Evolutionary conservation across 495 filamentous ascomycete genomes (phyloP), one percentile per base, ranked within the genome.

Genomic region (Aspergillus asperescens): DNA sequence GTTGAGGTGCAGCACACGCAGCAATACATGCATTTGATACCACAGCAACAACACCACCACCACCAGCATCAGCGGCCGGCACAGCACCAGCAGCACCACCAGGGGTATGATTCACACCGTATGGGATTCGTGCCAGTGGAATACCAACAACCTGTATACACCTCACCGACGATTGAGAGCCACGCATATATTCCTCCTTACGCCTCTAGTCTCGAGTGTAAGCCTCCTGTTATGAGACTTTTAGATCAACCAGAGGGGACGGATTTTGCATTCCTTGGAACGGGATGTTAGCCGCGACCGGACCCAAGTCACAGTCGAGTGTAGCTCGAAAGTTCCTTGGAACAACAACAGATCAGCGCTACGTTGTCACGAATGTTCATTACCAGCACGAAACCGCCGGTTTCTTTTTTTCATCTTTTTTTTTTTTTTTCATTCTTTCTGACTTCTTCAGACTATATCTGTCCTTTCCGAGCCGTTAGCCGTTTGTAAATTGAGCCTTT

Each of bases 181-280:
- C 69, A 69, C 40, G 62, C 72, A 8, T 60, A 73, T 38, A 67
- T 76, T 60, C 57, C 69, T 37, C 56, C 67, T 29, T 72, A 76
- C 50, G 62, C 66, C 51, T 63, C 66, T 24, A 65, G 62, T 54
- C 66, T 64, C 50, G 58, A 70, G 54, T 73, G 65, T 54, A 76
- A 76, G 59, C 57, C 64, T 51, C 63, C 63, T 19, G 54, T 65
- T 48, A 67, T 68, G 41, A 61, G 74, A 34, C 55, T 47, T 8
- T 35, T 76, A 56, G 69, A 69, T 38, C 70, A 72, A 61, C 61
- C 68, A 50, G 73, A 73, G 52, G 73, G 71, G 55, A 74, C 71
- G 49, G 71, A 76, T 62, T 76, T 71, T 70, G 58, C 66, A 10
- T 76, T 73, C 59, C 57, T 76, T 55, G 71, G 73, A 32, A 67